Conservation (phyloP, 2,329 filamentous ascomycete species). For the Penicillium oxalicum region DNA sequence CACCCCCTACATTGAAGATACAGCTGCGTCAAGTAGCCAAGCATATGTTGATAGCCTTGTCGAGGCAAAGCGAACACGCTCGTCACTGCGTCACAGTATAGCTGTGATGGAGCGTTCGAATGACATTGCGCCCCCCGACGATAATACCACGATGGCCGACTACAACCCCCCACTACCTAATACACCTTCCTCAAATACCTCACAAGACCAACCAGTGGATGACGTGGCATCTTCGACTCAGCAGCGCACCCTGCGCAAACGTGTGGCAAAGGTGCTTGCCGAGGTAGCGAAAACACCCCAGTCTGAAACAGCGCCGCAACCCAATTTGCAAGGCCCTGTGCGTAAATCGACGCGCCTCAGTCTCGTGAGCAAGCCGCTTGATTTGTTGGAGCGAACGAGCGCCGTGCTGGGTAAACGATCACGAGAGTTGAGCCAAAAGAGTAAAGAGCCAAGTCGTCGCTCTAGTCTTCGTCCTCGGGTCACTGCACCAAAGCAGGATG, state of each 20-base stretch:
- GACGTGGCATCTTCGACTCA: constrained; percentile 23
- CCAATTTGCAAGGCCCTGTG: constrained; percentile 23
- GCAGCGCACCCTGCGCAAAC: constrained; percentile 28
- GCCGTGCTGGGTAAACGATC: constrained; percentile 57
- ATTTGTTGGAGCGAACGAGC: constrained; percentile 43
- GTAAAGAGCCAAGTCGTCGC: constrained; percentile 51
- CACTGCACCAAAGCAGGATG: constrained; percentile 23
- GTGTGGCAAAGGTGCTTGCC: constrained; percentile 25
- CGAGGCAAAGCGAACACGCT: constrained; percentile 30
- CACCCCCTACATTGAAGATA: constrained; percentile 18
- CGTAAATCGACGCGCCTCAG: constrained; percentile 42
- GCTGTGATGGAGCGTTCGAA: constrained; percentile 36
- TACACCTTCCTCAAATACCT: constrained; percentile 33
- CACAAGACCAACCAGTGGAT: constrained; percentile 22
- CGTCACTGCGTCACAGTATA: constrained; percentile 37
- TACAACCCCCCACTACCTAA: constrained; percentile 26
- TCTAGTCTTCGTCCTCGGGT: constrained; percentile 53
- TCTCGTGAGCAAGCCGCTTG: constrained; percentile 40
- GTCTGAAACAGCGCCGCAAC: constrained; percentile 18
- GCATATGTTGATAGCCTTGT: constrained; percentile 36
- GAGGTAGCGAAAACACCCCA: constrained; percentile 23
- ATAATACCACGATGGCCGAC: constrained; percentile 18
- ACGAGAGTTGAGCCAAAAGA: constrained; percentile 50
- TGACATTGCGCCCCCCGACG: constrained; percentile 17
- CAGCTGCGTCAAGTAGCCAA: constrained; percentile 19